Conservation (phyloP, 2,329 filamentous ascomycete species). For the Nemania sp. region DNA sequence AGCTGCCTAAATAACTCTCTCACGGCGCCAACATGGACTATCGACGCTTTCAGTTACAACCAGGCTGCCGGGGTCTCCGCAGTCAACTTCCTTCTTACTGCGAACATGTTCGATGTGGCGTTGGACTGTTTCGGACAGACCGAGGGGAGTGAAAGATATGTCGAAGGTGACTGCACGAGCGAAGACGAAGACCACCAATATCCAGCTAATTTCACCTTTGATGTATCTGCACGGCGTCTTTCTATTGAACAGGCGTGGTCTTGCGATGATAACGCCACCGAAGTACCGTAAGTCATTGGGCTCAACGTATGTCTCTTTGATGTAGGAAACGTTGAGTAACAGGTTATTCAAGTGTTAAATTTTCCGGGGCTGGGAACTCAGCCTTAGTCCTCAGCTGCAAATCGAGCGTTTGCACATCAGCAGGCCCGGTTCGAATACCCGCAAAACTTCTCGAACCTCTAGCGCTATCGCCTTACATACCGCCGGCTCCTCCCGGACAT, state of each 20-base stretch:
- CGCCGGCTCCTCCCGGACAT: conserved; percentile 8
- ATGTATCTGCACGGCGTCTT: neutral
- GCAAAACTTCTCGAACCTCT: conserved; percentile 9
- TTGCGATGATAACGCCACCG: conserved; percentile 8
- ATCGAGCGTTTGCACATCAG: conserved; percentile 4
- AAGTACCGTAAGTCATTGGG: conserved; percentile 1
- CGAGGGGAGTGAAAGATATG: neutral
- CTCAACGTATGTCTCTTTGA: neutral
- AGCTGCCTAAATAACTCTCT: conserved; percentile 19
- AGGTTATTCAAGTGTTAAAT: conserved; percentile 14
- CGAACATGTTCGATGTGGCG: neutral
- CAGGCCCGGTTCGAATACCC: conserved; percentile 3
- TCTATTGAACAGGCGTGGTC: conserved; percentile 4
- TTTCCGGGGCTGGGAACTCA: neutral
- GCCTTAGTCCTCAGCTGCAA: neutral
- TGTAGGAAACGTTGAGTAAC: conserved; percentile 3
- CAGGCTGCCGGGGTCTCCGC: neutral
- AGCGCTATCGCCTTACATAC: conserved; percentile 9
- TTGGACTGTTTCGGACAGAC: conserved; percentile 9
- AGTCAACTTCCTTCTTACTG: conserved; percentile 11
- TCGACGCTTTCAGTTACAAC: conserved; percentile 14
- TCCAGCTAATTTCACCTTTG: neutral
- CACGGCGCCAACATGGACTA: conserved; percentile 15
- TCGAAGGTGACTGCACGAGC: conserved; percentile 1
- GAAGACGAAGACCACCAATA: neutral